These are phyloP conservation scores for Malassezia arunalokei DNA, from an alignment of 1,284 basidiomycete species.

Conservation along the genomic window DNA sequence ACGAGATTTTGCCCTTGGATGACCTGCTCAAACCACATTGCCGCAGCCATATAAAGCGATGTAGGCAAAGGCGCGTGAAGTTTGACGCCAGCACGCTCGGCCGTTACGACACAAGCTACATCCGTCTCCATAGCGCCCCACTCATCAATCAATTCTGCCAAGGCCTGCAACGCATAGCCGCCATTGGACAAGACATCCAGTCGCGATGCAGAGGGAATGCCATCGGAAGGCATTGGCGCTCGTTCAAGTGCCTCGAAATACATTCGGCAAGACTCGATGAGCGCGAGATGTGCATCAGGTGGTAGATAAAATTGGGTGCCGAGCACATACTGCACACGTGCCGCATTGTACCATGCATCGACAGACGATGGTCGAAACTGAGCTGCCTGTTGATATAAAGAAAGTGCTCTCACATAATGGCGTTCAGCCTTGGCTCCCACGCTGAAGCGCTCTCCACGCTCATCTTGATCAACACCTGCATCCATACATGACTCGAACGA, in stretches of 20 bases:
- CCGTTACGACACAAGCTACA: not conserved
- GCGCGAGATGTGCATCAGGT: not conserved
- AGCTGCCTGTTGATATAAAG: conserved; percentile 1
- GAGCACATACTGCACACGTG: conserved; percentile 11
- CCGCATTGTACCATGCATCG: conserved; percentile 15
- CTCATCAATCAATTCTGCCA: conserved; percentile 6
- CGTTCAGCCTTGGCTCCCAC: conserved; percentile 10
- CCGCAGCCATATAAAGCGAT: conserved; percentile 3
- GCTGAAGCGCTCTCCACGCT: conserved; percentile 12
- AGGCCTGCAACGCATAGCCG: conserved; percentile 6
- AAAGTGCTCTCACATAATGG: conserved; percentile 2
- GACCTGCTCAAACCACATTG: not conserved
- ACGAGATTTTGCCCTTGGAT: not conserved
- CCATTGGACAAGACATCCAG: conserved; percentile 12
- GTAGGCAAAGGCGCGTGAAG: not conserved
- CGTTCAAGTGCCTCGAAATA: not conserved
- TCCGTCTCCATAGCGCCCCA: not conserved
- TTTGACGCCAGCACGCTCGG: not conserved
- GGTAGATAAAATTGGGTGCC: conserved; percentile 5
- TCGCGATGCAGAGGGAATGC: conserved; percentile 2
- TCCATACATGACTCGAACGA: conserved; percentile 16
- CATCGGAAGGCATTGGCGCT: not conserved
- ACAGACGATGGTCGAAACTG: not conserved
- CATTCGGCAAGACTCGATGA: not conserved
- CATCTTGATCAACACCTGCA: conserved; percentile 13